phyloP scores from a whole-genome alignment of 352 stramenopile species.

The Pythium dissimile region DNA sequence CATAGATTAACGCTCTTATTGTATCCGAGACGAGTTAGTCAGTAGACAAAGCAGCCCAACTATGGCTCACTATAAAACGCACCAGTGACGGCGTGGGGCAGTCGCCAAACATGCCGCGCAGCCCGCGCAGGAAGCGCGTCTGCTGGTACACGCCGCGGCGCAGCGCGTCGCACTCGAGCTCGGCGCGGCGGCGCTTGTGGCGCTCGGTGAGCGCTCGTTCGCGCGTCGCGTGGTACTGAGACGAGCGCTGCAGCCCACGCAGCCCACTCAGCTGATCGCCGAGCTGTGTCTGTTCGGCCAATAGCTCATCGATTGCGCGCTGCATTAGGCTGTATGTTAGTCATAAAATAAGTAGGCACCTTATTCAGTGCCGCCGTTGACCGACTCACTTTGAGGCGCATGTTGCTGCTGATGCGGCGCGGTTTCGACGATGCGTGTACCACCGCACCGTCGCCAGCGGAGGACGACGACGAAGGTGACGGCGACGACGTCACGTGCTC shows the following conservation, averaged over 20 bases:
- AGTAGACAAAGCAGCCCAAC: background rate
- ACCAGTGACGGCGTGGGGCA: background rate
- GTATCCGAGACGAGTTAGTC: background rate
- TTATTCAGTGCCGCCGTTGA: no score
- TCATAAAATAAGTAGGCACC: no score
- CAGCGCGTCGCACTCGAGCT: constrained; percentile 4
- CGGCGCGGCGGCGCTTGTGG: constrained; percentile 3
- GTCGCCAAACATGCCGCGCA: background rate
- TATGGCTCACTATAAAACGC: background rate
- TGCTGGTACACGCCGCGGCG: constrained; percentile 5
- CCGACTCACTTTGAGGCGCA: background rate
- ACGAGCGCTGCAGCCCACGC: background rate
- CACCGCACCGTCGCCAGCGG: background rate
- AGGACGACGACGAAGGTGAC: background rate
- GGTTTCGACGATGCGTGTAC: background rate
- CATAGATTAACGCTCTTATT: constrained; percentile 18
- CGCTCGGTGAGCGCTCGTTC: background rate
- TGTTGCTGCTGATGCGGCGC: background rate
- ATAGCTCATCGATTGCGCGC: background rate
- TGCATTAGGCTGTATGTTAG: no score
- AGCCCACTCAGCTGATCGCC: background rate
- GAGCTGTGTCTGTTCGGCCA: background rate
- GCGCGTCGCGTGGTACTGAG: background rate
- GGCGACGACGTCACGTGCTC: background rate
- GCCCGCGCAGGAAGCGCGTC: constrained; percentile 4